Base-by-base conservation (phyloP, 2,329 filamentous ascomycete genomes). In the Pezicula carpinea region DNA sequence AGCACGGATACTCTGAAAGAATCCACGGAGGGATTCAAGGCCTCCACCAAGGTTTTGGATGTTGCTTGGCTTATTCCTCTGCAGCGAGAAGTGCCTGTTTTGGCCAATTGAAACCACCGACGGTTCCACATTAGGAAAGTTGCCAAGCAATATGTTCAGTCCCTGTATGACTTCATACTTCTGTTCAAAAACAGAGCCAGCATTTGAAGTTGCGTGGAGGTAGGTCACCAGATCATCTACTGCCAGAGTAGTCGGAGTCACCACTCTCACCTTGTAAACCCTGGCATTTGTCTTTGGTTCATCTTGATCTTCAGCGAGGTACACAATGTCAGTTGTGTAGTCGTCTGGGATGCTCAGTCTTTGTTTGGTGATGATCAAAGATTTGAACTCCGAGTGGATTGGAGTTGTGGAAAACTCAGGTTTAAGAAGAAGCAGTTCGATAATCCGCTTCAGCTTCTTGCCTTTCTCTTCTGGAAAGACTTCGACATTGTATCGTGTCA, bases 1-100 rank as follows among this genome's bases (percentile, higher is more conserved):
- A 2, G 77, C 73, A 5, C 82, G 76, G 23, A 81, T 75, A 56
- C 79, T 83, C 10, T 79, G 69, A 57, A 77, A 84, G 62, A 78
- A 85, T 0, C 82, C 82, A 35, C 80, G 71, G 4, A 82, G 61
- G 1, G 79, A 79, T 40, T 76, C 67, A 0, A 85, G 65, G 1
- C 79, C 79, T 10, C 60, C 66, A 3, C 69, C 71, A 2, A 85
- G 68, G 23, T 69, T 57, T 3, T 59, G 40, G 23, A 57, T 54
- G 32, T 61, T 59, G 19, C 47, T 63, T 1, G 32, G 18, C 4
- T 51, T 52, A 3, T 56, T 58, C 0, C 54, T 60, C 11, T 62
- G 46, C 35, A 74, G 57, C 0, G 71, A 68, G 52, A 75, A 82
- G 47, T 75, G 73, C 38, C 73, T 75, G 59, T 80, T 83, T 4